phyloP scores from a whole-genome alignment of 2,329 filamentous ascomycete genomes.

The Rhinocladiella mackenziei region DNA sequence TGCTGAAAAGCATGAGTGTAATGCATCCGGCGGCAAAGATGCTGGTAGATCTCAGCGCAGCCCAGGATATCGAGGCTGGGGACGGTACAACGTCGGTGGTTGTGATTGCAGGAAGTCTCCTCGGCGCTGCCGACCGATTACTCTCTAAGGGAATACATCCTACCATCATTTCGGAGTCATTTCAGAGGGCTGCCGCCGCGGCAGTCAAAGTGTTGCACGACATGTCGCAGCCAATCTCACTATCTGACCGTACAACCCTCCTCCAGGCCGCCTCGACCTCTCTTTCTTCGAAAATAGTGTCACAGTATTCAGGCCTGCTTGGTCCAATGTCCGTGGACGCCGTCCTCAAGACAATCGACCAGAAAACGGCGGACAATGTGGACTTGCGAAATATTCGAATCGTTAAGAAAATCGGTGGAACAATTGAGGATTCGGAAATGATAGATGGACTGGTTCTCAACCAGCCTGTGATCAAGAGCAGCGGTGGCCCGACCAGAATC shows the following conservation, averaged over 20 bases:
- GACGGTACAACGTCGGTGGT: slow-evolving; percentile 98
- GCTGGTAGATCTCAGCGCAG: slow-evolving; percentile 94
- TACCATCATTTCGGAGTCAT: slow-evolving; percentile 94
- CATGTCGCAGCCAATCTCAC: slow-evolving; percentile 90
- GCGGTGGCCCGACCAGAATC: slow-evolving; percentile 83
- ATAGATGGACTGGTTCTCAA: slow-evolving; percentile 90
- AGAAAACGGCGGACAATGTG: slow-evolving; percentile 93
- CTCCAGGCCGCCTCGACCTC: slow-evolving; percentile 96
- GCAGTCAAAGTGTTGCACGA: slow-evolving; percentile 86
- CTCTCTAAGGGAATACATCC: slow-evolving; percentile 93
- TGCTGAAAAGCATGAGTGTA: slow-evolving; percentile 98
- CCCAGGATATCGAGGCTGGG: slow-evolving; percentile 96
- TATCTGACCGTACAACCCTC: slow-evolving; percentile 81
- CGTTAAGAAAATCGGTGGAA: slow-evolving; percentile 95
- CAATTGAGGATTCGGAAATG: slow-evolving; percentile 97
- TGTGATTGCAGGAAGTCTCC: slow-evolving; percentile 90
- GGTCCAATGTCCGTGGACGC: slow-evolving; percentile 98
- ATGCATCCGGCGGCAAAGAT: slow-evolving; percentile 99
- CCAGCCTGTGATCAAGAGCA: slow-evolving; percentile 89
- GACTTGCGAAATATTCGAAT: slow-evolving; percentile 95
- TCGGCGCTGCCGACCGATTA: slow-evolving; percentile 88
- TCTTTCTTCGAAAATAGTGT: slow-evolving; percentile 96
- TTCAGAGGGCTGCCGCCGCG: slow-evolving; percentile 87
- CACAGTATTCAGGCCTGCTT: slow-evolving; percentile 89
- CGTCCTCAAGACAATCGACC: slow-evolving; percentile 90